Evolutionary conservation across 257 asterid species (phyloP).

Genomic region (Salvia miltiorrhiza): DNA sequence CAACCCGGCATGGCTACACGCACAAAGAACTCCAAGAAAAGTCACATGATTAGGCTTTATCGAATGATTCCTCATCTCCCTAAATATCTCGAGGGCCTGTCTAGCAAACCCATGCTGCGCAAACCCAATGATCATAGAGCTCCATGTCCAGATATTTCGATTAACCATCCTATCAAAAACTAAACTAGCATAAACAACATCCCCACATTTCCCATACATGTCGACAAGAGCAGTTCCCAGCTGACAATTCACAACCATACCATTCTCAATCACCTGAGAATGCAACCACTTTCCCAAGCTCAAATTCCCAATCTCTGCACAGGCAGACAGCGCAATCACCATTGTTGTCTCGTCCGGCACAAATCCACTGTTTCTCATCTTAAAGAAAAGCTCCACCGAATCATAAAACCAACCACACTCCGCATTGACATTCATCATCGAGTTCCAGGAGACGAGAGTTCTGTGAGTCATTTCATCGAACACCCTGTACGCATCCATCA

Average conservation of each 20-base stretch:
- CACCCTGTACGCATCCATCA: conserved; percentile 45
- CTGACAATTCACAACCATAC: conserved; percentile 49
- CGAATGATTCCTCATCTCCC: conserved; percentile 34
- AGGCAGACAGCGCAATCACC: conserved; percentile 65
- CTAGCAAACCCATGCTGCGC: conserved; percentile 71
- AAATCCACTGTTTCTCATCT: conserved; percentile 43
- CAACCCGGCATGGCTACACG: conserved; percentile 77
- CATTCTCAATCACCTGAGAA: conserved; percentile 55
- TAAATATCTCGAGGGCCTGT: conserved; percentile 45
- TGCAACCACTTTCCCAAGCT: conserved; percentile 68
- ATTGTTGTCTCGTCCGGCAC: conserved; percentile 62
- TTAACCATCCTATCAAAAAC: conserved; percentile 45
- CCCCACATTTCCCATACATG: conserved; percentile 78
- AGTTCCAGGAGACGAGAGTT: conserved; percentile 74
- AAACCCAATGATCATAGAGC: conserved; percentile 71
- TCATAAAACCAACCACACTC: conserved; percentile 49
- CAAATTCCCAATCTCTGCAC: conserved; percentile 62
- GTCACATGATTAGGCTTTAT: conserved; percentile 63
- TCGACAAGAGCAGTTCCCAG: conserved; percentile 74
- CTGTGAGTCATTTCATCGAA: conserved; percentile 60
- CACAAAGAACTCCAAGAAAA: conserved; percentile 76
- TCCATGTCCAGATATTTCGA: conserved; percentile 83
- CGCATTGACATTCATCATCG: conserved; percentile 51
- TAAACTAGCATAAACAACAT: conserved; percentile 42
- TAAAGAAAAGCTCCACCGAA: conserved; percentile 37